Percentiles rank a stretch among this genome's conserved stretches.
Evolutionary conservation across 208 protist species (phyloP).

Genomic region (Jaenimonas drosophilae): DNA sequence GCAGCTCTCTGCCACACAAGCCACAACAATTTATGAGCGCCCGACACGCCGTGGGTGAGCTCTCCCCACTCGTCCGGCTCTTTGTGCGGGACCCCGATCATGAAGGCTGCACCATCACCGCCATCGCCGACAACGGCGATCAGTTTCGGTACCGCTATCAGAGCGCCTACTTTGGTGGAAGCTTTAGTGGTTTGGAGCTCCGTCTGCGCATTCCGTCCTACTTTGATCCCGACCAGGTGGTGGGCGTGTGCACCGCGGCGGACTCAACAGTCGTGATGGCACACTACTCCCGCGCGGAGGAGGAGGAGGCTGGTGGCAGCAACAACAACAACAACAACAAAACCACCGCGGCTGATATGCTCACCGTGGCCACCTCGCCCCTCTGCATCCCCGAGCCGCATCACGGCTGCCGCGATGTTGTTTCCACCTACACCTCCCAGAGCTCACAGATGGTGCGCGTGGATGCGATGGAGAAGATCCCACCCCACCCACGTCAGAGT

Average conservation of each 20-base stretch:
- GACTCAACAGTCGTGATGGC: conserved; percentile 33
- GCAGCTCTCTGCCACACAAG: conserved; percentile 29
- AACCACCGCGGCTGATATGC: conserved; percentile 25
- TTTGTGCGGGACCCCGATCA: conserved; percentile 59
- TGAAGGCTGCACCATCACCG: conserved; percentile 61
- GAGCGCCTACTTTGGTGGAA: conserved; percentile 22
- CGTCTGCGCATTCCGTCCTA: conserved; percentile 41
- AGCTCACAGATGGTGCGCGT: conserved; percentile 54
- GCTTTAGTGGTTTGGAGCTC: conserved; percentile 30
- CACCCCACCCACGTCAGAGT: conserved; percentile 11
- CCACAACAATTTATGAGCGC: background rate
- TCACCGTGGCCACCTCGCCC: conserved; percentile 47
- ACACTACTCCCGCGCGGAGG: conserved; percentile 16
- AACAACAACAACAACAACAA: conserved; percentile 15
- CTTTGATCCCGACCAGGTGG: conserved; percentile 22
- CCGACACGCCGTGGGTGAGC: background rate
- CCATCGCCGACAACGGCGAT: conserved; percentile 58
- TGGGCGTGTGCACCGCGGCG: conserved; percentile 62
- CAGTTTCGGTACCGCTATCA: conserved; percentile 78
- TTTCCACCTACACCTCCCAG: conserved; percentile 40
- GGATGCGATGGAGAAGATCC: conserved; percentile 62
- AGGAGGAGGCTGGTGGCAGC: background rate
- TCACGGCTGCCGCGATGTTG: conserved; percentile 48
- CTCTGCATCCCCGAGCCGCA: conserved; percentile 53
- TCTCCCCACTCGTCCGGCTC: conserved; percentile 32